Percentiles rank a stretch among this genome's conserved stretches.
phyloP scores from a whole-genome alignment of 495 filamentous ascomycete genomes.

The Daldinia decipiens region DNA sequence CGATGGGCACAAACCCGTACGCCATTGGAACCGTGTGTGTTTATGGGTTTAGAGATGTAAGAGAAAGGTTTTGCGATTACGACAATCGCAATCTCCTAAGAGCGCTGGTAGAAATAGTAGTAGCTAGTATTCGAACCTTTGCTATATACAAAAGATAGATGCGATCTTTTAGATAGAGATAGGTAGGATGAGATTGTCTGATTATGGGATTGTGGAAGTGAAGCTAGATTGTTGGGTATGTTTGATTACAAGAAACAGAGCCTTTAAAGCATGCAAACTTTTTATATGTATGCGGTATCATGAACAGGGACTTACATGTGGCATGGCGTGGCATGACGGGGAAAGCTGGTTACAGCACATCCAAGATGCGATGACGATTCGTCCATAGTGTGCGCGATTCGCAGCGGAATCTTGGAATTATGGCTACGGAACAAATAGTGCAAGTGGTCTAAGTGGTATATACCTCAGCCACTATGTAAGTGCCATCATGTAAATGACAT shows the following conservation, averaged over 20 bases:
- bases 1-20: conserved; percentile 64
- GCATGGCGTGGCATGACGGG: conserved; percentile 33
- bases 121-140: neutral
- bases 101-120: neutral
- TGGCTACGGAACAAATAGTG: too few relatives aligned
- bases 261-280: too few relatives aligned
- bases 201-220: neutral
- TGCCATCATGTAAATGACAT: neutral
- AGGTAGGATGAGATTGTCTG: neutral
- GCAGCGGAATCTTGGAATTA: conserved; percentile 27
- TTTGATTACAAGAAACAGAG: too few relatives aligned
- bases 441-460: too few relatives aligned
- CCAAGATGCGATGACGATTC: conserved; percentile 28
- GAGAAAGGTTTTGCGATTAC: neutral
- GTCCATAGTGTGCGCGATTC: conserved; percentile 3
- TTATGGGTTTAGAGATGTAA: neutral
- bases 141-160: neutral
- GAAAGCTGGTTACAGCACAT: neutral
- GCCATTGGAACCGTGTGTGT: conserved; percentile 48
- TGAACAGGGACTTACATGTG: conserved; percentile 16
- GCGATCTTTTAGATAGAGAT: neutral
- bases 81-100: too few relatives aligned
- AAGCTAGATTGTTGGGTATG: neutral
- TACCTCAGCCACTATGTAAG: neutral
- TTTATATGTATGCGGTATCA: neutral